These are phyloP conservation scores for Coniferiporia weirii DNA, from an alignment of 1,284 basidiomycete genomes.

Conservation along the genomic window DNA sequence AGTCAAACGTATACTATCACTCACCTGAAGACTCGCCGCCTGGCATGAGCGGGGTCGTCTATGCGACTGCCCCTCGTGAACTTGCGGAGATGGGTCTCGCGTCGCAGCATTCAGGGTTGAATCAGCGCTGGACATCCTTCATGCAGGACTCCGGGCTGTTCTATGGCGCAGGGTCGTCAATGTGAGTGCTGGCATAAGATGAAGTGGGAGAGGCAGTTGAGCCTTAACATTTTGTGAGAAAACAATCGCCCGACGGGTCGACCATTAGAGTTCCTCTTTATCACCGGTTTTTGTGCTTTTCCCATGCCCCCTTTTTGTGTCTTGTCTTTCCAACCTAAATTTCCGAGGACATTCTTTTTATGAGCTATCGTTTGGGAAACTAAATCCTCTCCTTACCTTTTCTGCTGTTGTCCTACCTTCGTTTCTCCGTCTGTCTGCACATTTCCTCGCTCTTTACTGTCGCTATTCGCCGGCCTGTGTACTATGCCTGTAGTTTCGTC, in stretches of 20 bases:
- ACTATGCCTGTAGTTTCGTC: neutral
- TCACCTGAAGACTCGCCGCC: conserved; percentile 5
- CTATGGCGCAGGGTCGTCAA: neutral
- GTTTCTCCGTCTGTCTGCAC: neutral
- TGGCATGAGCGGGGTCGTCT: neutral
- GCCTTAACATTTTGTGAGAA: neutral
- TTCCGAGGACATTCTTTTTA: neutral
- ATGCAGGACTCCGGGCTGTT: conserved; percentile 17
- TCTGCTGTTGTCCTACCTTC: neutral
- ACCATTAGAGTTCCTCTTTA: neutral
- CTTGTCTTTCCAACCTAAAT: neutral
- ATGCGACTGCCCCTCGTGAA: conserved; percentile 15
- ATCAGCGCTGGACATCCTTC: conserved; percentile 18
- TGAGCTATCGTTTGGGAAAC: neutral
- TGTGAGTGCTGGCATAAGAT: neutral
- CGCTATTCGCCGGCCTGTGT: neutral
- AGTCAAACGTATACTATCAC: conserved; percentile 1
- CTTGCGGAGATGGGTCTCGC: conserved; percentile 16
- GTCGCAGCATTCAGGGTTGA: conserved; percentile 15
- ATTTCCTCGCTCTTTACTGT: neutral
- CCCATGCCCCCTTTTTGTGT: neutral
- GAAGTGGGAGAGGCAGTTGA: neutral
- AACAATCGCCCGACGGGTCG: neutral
- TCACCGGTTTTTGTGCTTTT: neutral
- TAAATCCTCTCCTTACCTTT: neutral